Evolutionary conservation across 129 eudicot genomes (phyloP).

Genomic region (Apium graveolens): DNA sequence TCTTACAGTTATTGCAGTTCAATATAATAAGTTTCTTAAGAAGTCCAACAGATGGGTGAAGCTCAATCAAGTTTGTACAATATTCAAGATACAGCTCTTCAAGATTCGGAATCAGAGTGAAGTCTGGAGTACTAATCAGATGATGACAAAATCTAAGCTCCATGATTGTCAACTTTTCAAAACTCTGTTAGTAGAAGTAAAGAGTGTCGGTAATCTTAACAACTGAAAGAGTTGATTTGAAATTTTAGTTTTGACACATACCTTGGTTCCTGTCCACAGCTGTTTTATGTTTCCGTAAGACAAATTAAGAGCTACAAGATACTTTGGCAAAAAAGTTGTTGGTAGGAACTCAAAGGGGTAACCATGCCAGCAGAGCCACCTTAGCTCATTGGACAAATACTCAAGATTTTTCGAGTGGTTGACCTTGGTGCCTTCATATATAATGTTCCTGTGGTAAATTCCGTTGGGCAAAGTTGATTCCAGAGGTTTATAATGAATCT

Average conservation of each 20-base stretch:
- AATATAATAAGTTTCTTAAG: slow-evolving; percentile 5
- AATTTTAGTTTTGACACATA: not conserved
- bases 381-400: slow-evolving; percentile 2
- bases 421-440: not conserved
- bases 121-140: slow-evolving; percentile 10
- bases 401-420: not conserved
- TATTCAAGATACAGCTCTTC: slow-evolving; percentile 6
- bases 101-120: slow-evolving; percentile 10
- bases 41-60: not conserved
- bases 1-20: slow-evolving; percentile 5
- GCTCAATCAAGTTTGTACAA: slow-evolving; percentile 13
- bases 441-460: not conserved
- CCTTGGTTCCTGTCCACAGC: slow-evolving; percentile 10
- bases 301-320: slow-evolving; percentile 2
- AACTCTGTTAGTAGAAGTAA: not conserved
- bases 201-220: not conserved
- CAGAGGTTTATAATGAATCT: not conserved
- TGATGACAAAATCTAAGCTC: slow-evolving; percentile 6
- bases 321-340: not conserved
- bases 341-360: slow-evolving; percentile 3
- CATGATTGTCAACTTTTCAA: slow-evolving; percentile 2
- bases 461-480: not conserved
- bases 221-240: no score
- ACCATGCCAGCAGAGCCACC: slow-evolving; percentile 12
- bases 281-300: not conserved